phyloP scores from a whole-genome alignment of 208 protist genomes.

The Acanthamoeba triangularis region DNA sequence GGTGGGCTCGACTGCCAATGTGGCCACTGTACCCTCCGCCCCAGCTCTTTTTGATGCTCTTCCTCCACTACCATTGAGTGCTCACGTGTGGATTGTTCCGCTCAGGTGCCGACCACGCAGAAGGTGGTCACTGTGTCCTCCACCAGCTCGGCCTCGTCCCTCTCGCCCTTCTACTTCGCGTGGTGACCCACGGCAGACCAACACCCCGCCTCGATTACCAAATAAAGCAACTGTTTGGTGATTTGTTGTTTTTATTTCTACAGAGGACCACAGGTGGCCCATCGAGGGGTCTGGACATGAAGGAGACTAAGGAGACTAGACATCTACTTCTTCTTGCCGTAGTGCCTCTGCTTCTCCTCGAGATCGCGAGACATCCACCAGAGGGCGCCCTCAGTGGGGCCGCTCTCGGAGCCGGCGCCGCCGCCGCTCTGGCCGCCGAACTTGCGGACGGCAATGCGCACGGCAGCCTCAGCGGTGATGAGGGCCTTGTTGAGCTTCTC shows the following conservation, averaged over 20 bases:
- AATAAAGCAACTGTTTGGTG: too few relatives aligned
- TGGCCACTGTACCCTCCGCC: too few relatives aligned
- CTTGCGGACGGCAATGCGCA: slow-evolving; percentile 85
- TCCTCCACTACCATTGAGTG: too few relatives aligned
- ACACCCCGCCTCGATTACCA: too few relatives aligned
- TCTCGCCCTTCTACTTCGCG: background rate
- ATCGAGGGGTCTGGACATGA: too few relatives aligned
- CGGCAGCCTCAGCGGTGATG: slow-evolving; percentile 86
- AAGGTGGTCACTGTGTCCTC: background rate
- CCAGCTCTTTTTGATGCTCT: too few relatives aligned
- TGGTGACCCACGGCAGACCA: too few relatives aligned
- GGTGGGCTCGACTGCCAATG: background rate
- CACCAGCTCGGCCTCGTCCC: background rate
- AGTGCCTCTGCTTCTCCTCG: slow-evolving; percentile 85
- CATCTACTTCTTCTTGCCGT: slow-evolving; percentile 80
- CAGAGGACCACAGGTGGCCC: too few relatives aligned
- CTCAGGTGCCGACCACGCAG: background rate
- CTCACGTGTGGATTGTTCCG: too few relatives aligned
- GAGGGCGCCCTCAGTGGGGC: slow-evolving; percentile 76
- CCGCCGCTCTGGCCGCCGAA: slow-evolving; percentile 78
- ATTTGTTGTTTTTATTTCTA: too few relatives aligned
- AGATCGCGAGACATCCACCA: slow-evolving; percentile 86
- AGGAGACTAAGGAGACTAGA: background rate
- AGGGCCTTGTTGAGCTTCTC: slow-evolving; percentile 84
- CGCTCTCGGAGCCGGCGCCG: background rate